phyloP scores from a whole-genome alignment of 441 rosid species.

The Croton setiger region DNA sequence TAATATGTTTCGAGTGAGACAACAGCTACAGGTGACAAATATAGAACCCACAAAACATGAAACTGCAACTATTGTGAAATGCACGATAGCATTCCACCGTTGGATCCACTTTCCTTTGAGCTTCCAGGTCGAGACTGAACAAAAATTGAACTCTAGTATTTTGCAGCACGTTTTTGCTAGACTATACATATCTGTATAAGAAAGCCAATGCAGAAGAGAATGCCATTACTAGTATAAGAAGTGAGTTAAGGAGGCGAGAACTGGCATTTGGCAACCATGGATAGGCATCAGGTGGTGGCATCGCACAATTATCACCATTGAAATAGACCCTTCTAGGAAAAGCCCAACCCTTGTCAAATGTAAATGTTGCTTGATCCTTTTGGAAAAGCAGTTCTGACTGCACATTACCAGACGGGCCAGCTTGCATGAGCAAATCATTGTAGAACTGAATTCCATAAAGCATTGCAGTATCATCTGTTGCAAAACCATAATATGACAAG shows the following conservation, averaged over 20 bases:
- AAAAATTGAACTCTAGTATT: not conserved
- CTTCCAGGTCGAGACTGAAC: slow-evolving; percentile 13
- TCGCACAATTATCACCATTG: slow-evolving; percentile 84
- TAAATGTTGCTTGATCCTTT: slow-evolving; percentile 64
- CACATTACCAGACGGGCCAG: slow-evolving; percentile 75
- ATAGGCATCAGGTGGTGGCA: slow-evolving; percentile 90
- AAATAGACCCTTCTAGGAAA: slow-evolving; percentile 80
- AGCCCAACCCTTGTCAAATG: slow-evolving; percentile 92
- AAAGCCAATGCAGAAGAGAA: slow-evolving; percentile 13
- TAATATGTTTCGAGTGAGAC: too few relatives aligned
- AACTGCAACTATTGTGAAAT: not conserved
- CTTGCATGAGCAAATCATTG: slow-evolving; percentile 76
- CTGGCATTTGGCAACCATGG: slow-evolving; percentile 75
- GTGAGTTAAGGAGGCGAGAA: slow-evolving; percentile 32
- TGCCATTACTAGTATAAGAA: not conserved
- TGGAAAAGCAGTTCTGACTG: slow-evolving; percentile 81
- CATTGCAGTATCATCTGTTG: slow-evolving; percentile 84
- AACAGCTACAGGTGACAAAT: slow-evolving; percentile 11
- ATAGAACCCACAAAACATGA: not conserved
- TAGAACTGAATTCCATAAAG: slow-evolving; percentile 75
- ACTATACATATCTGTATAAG: not conserved
- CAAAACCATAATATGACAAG: slow-evolving; percentile 21
- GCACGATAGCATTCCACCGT: not conserved
- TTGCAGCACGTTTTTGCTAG: not conserved
- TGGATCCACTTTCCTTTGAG: not conserved